Base-by-base conservation (phyloP, 176 grass and related monocot species). In the Musa itinerans region DNA sequence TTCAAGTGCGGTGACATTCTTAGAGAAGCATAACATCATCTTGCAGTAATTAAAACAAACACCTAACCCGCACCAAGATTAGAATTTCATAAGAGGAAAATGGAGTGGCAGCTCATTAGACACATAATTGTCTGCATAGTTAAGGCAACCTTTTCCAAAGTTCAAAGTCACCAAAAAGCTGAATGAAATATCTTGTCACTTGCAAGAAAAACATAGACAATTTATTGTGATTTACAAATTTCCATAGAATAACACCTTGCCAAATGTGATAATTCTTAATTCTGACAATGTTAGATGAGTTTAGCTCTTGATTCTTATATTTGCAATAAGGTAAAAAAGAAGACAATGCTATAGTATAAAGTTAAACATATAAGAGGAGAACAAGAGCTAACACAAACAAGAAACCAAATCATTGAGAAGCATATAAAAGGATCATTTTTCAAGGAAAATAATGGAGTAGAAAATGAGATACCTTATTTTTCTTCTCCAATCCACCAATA, bases 401-500 rank as follows among this genome's bases (percentile, higher is more conserved):
- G 9, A 25, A 20, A 13, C 21, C 24, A 65, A 26, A 26, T 65
- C 22, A 65, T 12, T 13, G 3, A 65, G 63, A 25, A 65, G 24
- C 21, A 65, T 29, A 26, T 3, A 26, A 11, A 13, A 11, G 17
- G 8, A 19, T 12, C 14, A 70, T 51, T 14, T 11, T 70, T 22
- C 16, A 11, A 16, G 6, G 16, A 52, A 50, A 51, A 70, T 9
- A 69, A 7, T n/a, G 8, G 10, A 3, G 22, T 22, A 21, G 24
- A 63, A 52, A 63, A 51, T 9, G 5, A 77, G 1, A 29, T 83
- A 93, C 95, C 86, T 87, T 93, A 75, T 98, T 98, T 86, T 98
- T 98, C 88, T 98, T 98, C 84, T 93, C 90, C 69, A 93, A 80
- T 19, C 90, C 95, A 16, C 95, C 95, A 29, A 98, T 98, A 61